Evolutionary conservation across 192 early-diverging fungal genomes (phyloP).

Genomic region (Mortierella antarctica): DNA sequence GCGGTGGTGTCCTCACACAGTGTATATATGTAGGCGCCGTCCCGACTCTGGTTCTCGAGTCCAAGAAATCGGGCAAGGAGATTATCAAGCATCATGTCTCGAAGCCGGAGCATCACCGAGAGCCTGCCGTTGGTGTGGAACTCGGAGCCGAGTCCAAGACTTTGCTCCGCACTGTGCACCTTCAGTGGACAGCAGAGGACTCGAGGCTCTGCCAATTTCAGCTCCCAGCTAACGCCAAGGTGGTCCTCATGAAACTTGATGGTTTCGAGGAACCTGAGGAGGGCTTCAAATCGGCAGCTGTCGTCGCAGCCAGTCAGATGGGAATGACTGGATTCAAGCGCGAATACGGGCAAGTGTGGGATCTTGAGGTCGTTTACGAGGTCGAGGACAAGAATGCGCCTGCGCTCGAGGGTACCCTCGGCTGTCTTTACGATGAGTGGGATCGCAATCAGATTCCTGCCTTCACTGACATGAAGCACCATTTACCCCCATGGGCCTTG

Average conservation of each 20-base stretch:
- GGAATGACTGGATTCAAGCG: constrained; percentile 31
- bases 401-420: constrained; percentile 32
- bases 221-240: constrained; percentile 10
- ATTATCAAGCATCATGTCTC: constrained; percentile 42
- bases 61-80: constrained; percentile 26
- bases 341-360: constrained; percentile 25
- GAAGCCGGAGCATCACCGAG: constrained; percentile 26
- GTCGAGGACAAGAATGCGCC: constrained; percentile 30
- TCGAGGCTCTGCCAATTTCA: constrained; percentile 47
- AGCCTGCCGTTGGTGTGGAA: background rate
- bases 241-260: constrained; percentile 25
- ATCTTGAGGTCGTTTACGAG: constrained; percentile 24
- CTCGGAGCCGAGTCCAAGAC: constrained; percentile 11
- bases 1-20: constrained; percentile 22
- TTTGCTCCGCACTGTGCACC: constrained; percentile 26
- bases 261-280: constrained; percentile 41
- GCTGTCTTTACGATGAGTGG: constrained; percentile 67
- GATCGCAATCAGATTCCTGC: constrained; percentile 58
- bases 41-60: constrained; percentile 28
- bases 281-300: background rate
- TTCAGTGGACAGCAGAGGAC: constrained; percentile 43
- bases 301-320: constrained; percentile 4
- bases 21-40: constrained; percentile 33
- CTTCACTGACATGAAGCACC: constrained; percentile 48
- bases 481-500: constrained; percentile 46